phyloP scores from a whole-genome alignment of 441 rosid genomes.

The Populus hybrid region DNA sequence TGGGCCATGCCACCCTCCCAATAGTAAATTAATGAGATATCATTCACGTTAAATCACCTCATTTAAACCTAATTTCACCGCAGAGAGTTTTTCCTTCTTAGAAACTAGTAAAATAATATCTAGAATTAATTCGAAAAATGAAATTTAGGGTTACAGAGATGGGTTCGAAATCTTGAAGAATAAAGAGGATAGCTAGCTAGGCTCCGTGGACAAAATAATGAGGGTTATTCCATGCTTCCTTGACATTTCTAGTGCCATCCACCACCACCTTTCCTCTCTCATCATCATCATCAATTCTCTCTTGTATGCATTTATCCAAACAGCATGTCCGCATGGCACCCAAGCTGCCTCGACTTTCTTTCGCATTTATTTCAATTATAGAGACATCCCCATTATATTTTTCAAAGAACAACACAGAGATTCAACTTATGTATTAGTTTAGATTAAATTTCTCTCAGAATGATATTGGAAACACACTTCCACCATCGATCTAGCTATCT shows the following conservation, averaged over 20 bases:
- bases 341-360: neutral
- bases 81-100: too few relatives aligned
- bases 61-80: neutral
- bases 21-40: neutral
- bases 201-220: slow-evolving; percentile 29
- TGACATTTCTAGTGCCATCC: slow-evolving; percentile 1
- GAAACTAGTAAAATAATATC: neutral
- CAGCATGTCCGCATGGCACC: neutral
- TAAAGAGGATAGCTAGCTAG: neutral
- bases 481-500: too few relatives aligned
- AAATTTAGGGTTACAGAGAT: neutral
- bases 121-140: neutral
- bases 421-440: neutral
- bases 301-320: neutral
- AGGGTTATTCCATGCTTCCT: slow-evolving; percentile 34
- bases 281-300: slow-evolving; percentile 1
- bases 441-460: too few relatives aligned
- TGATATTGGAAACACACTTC: too few relatives aligned
- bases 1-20: neutral
- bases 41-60: neutral
- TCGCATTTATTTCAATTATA: neutral
- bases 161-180: neutral
- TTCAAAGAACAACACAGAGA: neutral
- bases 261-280: slow-evolving; percentile 13
- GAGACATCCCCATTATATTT: neutral